Evolutionary conservation across 1,284 basidiomycete genomes (phyloP).

Genomic region (Fistulinella cinereoalba): DNA sequence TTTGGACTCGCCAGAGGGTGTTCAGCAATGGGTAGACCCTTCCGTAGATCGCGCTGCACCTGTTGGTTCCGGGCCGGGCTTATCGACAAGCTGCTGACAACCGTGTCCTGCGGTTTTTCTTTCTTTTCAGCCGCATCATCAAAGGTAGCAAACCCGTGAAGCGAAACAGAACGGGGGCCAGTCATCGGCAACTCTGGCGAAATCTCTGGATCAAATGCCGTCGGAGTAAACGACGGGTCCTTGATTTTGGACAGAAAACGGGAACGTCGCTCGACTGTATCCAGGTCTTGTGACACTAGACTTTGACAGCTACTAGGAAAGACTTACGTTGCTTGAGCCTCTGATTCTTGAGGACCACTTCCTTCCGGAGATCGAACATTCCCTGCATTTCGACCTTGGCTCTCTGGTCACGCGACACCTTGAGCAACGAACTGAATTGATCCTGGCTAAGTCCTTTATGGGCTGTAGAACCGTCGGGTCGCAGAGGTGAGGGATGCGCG

Average conservation of each 20-base stretch:
- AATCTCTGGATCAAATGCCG: constrained; percentile 56
- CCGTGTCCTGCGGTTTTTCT: constrained; percentile 34
- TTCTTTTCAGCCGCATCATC: constrained; percentile 43
- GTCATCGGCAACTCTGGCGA: constrained; percentile 68
- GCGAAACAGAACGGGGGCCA: constrained; percentile 67
- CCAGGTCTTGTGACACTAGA: constrained; percentile 1
- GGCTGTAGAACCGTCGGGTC: constrained; percentile 38
- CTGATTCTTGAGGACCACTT: constrained; percentile 69
- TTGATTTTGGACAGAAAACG: constrained; percentile 70
- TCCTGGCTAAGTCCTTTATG: constrained; percentile 59
- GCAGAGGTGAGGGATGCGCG: constrained; percentile 51
- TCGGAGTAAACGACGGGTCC: constrained; percentile 60
- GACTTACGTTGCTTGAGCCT: constrained; percentile 68
- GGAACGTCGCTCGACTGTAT: constrained; percentile 66
- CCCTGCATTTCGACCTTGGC: constrained; percentile 45
- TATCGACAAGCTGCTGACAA: constrained; percentile 19
- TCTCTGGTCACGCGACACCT: constrained; percentile 54
- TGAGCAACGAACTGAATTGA: constrained; percentile 61
- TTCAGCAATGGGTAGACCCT: constrained; percentile 40
- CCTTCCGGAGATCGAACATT: constrained; percentile 61
- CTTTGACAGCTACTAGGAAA: not conserved
- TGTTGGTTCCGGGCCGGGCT: constrained; percentile 60
- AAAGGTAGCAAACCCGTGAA: constrained; percentile 59
- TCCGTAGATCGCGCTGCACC: constrained; percentile 61
- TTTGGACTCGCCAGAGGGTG: constrained; percentile 17